Evolutionary conservation across 177 flowering plant genomes (phyloP).

Genomic region (Vitis hybrid): DNA sequence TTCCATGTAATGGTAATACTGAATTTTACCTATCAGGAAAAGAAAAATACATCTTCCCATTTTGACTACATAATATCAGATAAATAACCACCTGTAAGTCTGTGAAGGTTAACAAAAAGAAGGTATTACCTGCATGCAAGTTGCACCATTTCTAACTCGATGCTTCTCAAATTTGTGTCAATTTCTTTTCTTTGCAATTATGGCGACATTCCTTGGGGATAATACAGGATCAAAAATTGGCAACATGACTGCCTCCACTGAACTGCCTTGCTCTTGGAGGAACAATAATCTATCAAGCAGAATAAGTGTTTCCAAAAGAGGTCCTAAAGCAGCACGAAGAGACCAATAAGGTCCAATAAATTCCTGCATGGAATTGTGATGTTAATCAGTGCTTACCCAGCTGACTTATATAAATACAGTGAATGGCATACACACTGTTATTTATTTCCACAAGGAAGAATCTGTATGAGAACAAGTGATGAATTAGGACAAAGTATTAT

Average conservation of each 20-base stretch:
- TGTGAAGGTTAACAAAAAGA: not conserved
- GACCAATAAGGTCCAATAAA: constrained; percentile 87
- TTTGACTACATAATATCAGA: no score
- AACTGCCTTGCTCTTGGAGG: constrained; percentile 70
- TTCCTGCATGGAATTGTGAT: constrained; percentile 40
- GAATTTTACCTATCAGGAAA: no score
- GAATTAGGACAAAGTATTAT: no score
- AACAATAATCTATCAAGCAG: constrained; percentile 82
- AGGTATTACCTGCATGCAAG: not conserved
- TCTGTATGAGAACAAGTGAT: no score
- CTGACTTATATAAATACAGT: no score
- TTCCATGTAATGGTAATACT: no score
- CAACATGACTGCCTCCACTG: constrained; percentile 49
- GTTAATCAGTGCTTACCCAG: constrained; percentile 5
- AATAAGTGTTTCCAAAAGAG: constrained; percentile 75
- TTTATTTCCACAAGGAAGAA: no score
- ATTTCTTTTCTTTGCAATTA: constrained; percentile 59
- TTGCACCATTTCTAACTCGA: not conserved
- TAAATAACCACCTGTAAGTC: no score
- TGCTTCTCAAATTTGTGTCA: constrained; percentile 8
- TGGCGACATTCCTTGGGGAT: constrained; percentile 85
- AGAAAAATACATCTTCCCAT: no score
- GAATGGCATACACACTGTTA: not conserved
- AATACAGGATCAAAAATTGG: constrained; percentile 80
- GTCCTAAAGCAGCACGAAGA: constrained; percentile 78